These are phyloP conservation scores for Cryptococcus neoformans DNA, from an alignment of 1,284 basidiomycete species.

Conservation along the genomic window DNA sequence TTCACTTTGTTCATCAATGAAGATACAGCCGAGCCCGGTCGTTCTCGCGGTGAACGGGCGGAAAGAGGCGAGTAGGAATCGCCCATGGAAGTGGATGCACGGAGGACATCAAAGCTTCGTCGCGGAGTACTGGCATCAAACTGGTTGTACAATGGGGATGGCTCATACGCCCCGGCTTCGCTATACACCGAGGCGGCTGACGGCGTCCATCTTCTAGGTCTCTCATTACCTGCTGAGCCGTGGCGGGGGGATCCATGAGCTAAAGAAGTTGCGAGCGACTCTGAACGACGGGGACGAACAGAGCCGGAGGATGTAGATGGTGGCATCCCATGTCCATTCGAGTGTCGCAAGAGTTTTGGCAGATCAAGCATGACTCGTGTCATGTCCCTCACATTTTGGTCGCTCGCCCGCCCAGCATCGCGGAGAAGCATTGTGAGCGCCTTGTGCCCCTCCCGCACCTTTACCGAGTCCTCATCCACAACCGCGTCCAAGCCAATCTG, in stretches of 20 bases:
- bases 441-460: conserved; percentile 19
- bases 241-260: not conserved
- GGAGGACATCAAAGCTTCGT: conserved; percentile 7
- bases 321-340: not conserved
- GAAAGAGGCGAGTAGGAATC: conserved; percentile 10
- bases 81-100: conserved; percentile 16
- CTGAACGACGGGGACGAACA: conserved; percentile 5
- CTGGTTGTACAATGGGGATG: conserved; percentile 9
- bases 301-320: conserved; percentile 4
- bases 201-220: conserved; percentile 15
- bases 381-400: conserved; percentile 39
- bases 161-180: not conserved
- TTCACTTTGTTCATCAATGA: conserved; percentile 15
- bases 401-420: conserved; percentile 33
- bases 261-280: conserved; percentile 5
- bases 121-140: conserved; percentile 12
- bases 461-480: conserved; percentile 17
- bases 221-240: conserved; percentile 8
- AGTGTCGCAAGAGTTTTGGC: conserved; percentile 21
- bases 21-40: conserved; percentile 12
- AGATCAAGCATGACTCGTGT: conserved; percentile 38
- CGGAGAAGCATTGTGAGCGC: conserved; percentile 24
- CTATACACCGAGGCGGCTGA: conserved; percentile 8
- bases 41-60: conserved; percentile 2
- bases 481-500: conserved; percentile 23